Base-by-base conservation (phyloP, 2,329 filamentous ascomycete genomes). In the Xylariales sp. region DNA sequence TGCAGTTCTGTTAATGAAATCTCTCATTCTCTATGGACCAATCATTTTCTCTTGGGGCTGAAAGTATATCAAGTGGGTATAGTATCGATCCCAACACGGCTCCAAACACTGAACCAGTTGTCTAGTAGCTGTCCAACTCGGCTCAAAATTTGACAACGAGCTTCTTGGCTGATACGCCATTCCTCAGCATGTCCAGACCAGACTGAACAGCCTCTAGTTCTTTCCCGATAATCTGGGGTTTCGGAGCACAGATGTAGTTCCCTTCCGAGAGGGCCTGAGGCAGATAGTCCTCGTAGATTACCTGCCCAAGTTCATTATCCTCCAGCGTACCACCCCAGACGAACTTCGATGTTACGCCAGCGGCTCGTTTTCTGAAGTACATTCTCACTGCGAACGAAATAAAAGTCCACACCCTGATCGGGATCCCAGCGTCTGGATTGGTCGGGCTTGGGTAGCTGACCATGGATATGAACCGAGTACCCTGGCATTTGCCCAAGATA, bases 401-500 rank as follows among this genome's bases (percentile, higher is more conserved):
- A 27, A 22, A 22, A n/a, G 19, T 25, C 37, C 37, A 40, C 5
- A 32, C 14, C 16, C 25, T 9, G 14, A 14, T 21, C n/a, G 32
- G 18, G 4, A 31, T n/a, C 9, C 14, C 4, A 14, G 22, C 22
- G 19, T 34, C 6, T n/a, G n/a, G 22, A 10, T 14, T 29, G 12
- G n/a, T 22, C 4, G 20, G 4, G 15, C 16, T 27, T 18, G 22
- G 32, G 15, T 20, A 32, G 27, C 37, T 31, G 18, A 31, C 42
- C 31, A 19, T 25, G 16, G 42, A 36, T 5, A 44, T 6, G 19
- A 44, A 44, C 5, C 31, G 19, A 5, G 10, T 19, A 6, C 38
- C 32, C 5, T 22, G 12, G 5, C 42, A 18, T 14, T 44, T 46
- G 33, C 46, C 49, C 31, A 40, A 14, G 2, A 34, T 28, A 12